phyloP scores from a whole-genome alignment of 1,284 basidiomycete genomes.

The Sanghuangporus baumii region DNA sequence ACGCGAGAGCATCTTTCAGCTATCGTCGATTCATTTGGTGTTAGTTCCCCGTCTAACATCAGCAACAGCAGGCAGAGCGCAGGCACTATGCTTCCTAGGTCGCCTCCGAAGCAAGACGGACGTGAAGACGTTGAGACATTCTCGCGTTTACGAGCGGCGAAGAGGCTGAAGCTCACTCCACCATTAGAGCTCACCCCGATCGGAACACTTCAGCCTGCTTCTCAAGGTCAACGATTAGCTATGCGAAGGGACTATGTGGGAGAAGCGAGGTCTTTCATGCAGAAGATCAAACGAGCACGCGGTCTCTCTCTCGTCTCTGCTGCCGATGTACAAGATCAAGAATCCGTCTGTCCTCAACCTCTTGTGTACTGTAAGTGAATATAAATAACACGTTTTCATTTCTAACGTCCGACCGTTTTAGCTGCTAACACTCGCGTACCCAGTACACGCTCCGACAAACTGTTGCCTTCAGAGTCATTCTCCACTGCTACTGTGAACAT shows the following conservation, averaged over 20 bases:
- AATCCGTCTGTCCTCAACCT: not conserved
- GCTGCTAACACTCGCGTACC: not conserved
- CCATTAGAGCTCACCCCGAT: conserved; percentile 45
- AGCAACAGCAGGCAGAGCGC: conserved; percentile 32
- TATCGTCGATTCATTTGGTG: conserved; percentile 83
- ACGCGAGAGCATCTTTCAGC: conserved; percentile 89
- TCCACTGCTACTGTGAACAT: conserved; percentile 18
- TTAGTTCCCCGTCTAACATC: conserved; percentile 63
- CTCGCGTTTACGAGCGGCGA: conserved; percentile 60
- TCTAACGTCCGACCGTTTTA: not conserved
- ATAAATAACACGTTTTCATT: not conserved
- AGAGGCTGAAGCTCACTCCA: conserved; percentile 69
- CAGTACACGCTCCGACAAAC: not conserved
- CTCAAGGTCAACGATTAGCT: conserved; percentile 37
- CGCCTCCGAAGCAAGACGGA: conserved; percentile 22
- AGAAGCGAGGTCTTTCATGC: conserved; percentile 67
- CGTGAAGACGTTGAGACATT: conserved; percentile 26
- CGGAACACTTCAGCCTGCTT: conserved; percentile 22
- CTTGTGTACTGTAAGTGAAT: not conserved
- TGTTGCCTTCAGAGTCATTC: conserved; percentile 20
- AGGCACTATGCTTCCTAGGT: conserved; percentile 38
- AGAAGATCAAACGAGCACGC: conserved; percentile 66
- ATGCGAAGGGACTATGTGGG: conserved; percentile 63
- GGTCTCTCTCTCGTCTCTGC: conserved; percentile 69
- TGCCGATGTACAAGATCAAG: conserved; percentile 24